Evolutionary conservation across 257 asterid species (phyloP), one percentile per base, ranked within the genome.

Genomic region (Primulina huaijiensis): DNA sequence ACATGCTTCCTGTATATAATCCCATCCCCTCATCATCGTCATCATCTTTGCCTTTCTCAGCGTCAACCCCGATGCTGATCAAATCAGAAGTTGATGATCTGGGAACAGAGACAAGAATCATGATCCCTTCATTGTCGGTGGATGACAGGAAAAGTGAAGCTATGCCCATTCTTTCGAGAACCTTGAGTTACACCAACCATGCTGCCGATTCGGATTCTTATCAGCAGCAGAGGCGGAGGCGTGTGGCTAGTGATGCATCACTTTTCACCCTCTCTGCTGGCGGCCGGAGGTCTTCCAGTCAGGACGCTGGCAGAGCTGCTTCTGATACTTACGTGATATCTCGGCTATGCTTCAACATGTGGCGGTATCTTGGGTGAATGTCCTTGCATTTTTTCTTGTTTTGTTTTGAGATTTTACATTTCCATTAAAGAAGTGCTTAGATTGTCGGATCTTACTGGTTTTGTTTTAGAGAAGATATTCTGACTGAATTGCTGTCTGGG

Each of bases 341-440:
- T 40, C 86, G 95, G 25, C 80, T 86, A 40, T 74, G 85, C 76
- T 78, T 83, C 55, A 81, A 73, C 74, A 78, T 94, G 69, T 70
- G 88, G 84, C 64, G 86, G 11, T 91, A 78, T 84, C 83, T 94
- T 17, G 97, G 98, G 98, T 93, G 84, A 82, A 23, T 3, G 2
- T 72, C 74, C 14, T 69, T 68, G 55, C 27, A 16, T 75, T 65
- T 11, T 63, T 25, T 65, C 8, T 23, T 8, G 38, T 34, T 31
- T 53, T 60, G 64, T 50, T 8, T 23, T 1, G 3, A 19, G 29
- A 9, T 8, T 27, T 30, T 55, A 16, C 34, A 6, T 7, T 60
- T 33, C 27, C 46, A 37, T 53, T 8, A 12, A 9, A 25, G 67
- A 35, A 38, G 62, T 76, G 14, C 20, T 14, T 61, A 38, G 72